These are phyloP conservation scores for Gamarada debralockiae DNA, from an alignment of 495 filamentous ascomycete genomes.

Conservation along the genomic window DNA sequence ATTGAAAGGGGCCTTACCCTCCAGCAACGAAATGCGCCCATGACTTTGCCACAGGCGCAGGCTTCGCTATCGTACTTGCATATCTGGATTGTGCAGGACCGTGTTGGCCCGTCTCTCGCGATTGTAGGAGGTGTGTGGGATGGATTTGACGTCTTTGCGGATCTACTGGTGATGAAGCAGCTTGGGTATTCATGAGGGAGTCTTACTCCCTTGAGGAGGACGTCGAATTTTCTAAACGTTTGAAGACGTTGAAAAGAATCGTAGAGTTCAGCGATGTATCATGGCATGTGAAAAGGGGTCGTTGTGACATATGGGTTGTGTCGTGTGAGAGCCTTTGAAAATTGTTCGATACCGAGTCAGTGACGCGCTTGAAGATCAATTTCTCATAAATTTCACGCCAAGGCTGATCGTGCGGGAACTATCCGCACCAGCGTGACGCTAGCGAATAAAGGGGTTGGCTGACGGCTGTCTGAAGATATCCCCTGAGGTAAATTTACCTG, in stretches of 20 bases:
- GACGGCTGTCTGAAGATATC: too few relatives aligned
- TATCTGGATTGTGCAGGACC: constrained; percentile 20
- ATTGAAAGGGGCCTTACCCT: constrained; percentile 53
- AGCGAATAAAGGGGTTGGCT: too few relatives aligned
- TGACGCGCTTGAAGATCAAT: too few relatives aligned
- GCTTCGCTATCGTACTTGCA: constrained; percentile 23
- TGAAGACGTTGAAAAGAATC: not conserved
- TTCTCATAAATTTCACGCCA: too few relatives aligned
- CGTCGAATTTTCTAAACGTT: not conserved
- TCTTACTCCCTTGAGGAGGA: not conserved
- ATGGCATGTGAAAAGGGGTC: not conserved
- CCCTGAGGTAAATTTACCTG: too few relatives aligned
- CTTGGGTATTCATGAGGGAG: not conserved
- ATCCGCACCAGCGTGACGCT: too few relatives aligned
- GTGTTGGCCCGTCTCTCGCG: constrained; percentile 55
- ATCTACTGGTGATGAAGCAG: not conserved
- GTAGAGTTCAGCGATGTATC: not conserved
- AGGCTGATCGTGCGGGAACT: too few relatives aligned
- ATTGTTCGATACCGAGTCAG: not conserved
- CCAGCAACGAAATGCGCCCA: constrained; percentile 89
- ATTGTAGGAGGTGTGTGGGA: constrained; percentile 20
- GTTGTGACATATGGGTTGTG: not conserved
- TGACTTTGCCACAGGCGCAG: constrained; percentile 61
- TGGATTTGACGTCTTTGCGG: not conserved
- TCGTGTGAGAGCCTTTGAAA: not conserved